Conservation (phyloP, 1,139 yeast species). For the Chernovozyma sophiae-reginae region DNA sequence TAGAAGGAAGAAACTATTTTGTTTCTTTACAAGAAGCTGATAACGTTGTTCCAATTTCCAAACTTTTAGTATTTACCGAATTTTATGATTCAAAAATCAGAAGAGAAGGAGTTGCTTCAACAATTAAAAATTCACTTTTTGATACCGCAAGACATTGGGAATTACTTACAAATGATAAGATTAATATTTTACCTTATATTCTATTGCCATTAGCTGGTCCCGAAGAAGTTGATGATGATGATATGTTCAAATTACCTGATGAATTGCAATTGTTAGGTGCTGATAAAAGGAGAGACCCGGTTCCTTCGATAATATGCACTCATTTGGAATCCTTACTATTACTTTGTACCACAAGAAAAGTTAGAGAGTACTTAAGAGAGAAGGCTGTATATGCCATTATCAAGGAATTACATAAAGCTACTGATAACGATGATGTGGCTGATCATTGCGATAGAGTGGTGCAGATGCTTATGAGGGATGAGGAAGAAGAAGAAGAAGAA, state of each 20-base stretch:
- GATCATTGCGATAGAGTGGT: constrained; percentile 75
- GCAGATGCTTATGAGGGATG: constrained; percentile 90
- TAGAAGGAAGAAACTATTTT: constrained; percentile 72
- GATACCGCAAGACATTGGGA: constrained; percentile 66
- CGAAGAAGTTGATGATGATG: constrained; percentile 76
- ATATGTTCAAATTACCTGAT: constrained; percentile 83
- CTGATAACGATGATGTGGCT: constrained; percentile 57
- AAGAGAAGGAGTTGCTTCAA: constrained; percentile 90
- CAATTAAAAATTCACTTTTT: constrained; percentile 84
- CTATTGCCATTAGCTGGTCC: constrained; percentile 82
- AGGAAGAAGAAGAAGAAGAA: constrained; percentile 40
- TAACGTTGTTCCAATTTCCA: constrained; percentile 72
- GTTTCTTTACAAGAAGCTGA: constrained; percentile 70
- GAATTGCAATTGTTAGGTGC: constrained; percentile 77
- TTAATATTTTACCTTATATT: constrained; percentile 77
- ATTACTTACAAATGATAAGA: constrained; percentile 56
- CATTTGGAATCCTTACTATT: constrained; percentile 76
- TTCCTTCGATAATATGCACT: constrained; percentile 56
- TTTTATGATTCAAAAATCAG: constrained; percentile 72
- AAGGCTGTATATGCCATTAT: constrained; percentile 80
- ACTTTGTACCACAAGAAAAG: constrained; percentile 67
- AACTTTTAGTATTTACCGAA: constrained; percentile 79
- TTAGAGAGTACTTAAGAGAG: constrained; percentile 71
- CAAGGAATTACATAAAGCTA: constrained; percentile 76
- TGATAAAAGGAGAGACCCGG: constrained; percentile 75